These are phyloP conservation scores for Chimonanthus praecox DNA, from an alignment of 164 flowering plant genomes.

Conservation along the genomic window DNA sequence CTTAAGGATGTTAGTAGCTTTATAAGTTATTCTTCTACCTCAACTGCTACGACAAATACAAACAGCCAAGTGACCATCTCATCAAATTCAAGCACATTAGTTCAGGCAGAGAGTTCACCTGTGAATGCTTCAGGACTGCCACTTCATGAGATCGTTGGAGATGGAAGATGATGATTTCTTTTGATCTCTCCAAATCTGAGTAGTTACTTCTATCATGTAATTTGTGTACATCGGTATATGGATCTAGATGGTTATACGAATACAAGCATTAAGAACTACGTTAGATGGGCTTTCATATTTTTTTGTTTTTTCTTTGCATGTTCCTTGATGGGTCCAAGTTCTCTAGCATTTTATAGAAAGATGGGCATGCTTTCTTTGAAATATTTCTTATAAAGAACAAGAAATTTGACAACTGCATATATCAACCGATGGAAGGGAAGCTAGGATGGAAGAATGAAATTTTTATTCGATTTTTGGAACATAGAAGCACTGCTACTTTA, in stretches of 20 bases:
- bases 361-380: neutral
- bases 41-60: constrained; percentile 1
- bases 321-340: neutral
- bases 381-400: neutral
- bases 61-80: constrained; percentile 9
- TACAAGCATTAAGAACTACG: neutral
- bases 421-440: neutral
- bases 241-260: neutral
- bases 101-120: constrained; percentile 6
- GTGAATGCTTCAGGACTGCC: neutral
- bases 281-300: no score
- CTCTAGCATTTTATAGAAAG: neutral
- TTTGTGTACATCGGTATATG: no score
- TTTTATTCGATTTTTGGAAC: neutral
- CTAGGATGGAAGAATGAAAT: neutral
- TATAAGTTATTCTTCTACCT: constrained; percentile 1
- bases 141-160: constrained; percentile 17
- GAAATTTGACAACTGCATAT: neutral
- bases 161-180: constrained; percentile 9
- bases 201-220: neutral
- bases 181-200: neutral
- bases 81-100: constrained; percentile 6
- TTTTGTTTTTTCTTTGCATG: no score
- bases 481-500: no score
- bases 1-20: constrained; percentile 28